Evolutionary conservation across 2,329 filamentous ascomycete genomes (phyloP).

Genomic region (Aphanocladium album): DNA sequence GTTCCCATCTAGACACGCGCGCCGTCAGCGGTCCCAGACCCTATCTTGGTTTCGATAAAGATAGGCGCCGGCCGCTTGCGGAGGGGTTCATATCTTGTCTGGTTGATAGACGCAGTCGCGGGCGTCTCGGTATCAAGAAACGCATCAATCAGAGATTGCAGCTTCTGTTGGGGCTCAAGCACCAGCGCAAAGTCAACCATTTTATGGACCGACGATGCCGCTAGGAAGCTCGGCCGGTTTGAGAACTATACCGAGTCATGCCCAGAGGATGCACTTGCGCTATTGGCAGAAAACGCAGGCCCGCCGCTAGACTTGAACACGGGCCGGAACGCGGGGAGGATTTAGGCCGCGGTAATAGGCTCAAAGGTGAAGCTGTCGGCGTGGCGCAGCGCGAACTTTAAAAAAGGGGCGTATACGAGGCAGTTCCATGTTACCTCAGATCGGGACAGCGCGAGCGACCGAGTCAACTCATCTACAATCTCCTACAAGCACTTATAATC

Average conservation of each 20-base stretch:
- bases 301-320: not conserved
- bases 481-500: not conserved
- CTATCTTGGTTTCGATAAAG: conserved; percentile 14
- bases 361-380: not conserved
- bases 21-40: conserved; percentile 8
- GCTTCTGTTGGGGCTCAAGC: not conserved
- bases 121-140: not conserved
- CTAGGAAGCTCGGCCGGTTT: not conserved
- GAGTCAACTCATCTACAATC: not conserved
- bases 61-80: conserved; percentile 11
- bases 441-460: not conserved
- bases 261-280: not conserved
- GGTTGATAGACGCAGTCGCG: not conserved
- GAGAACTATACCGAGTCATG: not conserved
- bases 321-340: not conserved
- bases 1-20: conserved; percentile 11
- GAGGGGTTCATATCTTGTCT: conserved; percentile 6
- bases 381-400: not conserved
- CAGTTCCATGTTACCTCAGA: not conserved
- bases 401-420: not conserved
- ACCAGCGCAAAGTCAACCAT: not conserved
- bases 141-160: not conserved
- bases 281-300: not conserved
- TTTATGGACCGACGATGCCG: not conserved
- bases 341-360: not conserved